Evolutionary conservation across 164 flowering plant species (phyloP).

Genomic region (Berberis thunbergii): DNA sequence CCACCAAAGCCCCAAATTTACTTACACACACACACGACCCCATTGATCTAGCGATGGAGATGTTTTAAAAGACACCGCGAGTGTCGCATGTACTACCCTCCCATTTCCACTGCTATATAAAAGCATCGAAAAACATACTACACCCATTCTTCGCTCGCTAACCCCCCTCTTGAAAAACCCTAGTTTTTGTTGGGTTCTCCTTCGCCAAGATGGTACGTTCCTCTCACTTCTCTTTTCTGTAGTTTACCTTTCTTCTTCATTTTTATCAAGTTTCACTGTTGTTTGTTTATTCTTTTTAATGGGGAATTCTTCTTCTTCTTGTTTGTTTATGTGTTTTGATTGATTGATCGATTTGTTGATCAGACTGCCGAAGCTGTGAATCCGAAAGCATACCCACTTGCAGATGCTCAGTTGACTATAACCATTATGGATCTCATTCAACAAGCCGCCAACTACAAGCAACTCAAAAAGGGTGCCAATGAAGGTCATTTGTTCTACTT

Average conservation of each 20-base stretch:
- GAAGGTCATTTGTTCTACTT: slow-evolving; percentile 13
- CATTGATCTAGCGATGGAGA: too few species aligned
- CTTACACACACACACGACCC: too few species aligned
- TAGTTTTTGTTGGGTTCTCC: background rate
- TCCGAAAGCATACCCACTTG: slow-evolving; percentile 25
- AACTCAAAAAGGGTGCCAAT: slow-evolving; percentile 12
- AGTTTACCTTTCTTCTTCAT: background rate
- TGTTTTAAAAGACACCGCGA: too few species aligned
- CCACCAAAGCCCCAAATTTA: too few species aligned
- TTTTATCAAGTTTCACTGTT: too few species aligned
- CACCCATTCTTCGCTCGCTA: background rate
- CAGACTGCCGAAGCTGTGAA: slow-evolving; percentile 17
- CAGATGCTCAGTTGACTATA: slow-evolving; percentile 22
- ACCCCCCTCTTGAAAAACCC: background rate
- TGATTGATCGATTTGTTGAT: background rate
- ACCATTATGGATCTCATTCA: slow-evolving; percentile 7
- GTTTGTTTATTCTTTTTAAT: background rate
- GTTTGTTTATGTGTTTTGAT: too few species aligned
- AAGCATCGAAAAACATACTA: too few species aligned
- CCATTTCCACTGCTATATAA: too few species aligned
- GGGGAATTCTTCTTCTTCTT: too few species aligned
- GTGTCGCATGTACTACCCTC: too few species aligned
- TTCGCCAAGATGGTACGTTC: background rate
- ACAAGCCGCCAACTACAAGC: too few species aligned
- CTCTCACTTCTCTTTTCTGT: background rate